phyloP scores from a whole-genome alignment of 176 grass and related monocot genomes.

The Oryza glaberrima region DNA sequence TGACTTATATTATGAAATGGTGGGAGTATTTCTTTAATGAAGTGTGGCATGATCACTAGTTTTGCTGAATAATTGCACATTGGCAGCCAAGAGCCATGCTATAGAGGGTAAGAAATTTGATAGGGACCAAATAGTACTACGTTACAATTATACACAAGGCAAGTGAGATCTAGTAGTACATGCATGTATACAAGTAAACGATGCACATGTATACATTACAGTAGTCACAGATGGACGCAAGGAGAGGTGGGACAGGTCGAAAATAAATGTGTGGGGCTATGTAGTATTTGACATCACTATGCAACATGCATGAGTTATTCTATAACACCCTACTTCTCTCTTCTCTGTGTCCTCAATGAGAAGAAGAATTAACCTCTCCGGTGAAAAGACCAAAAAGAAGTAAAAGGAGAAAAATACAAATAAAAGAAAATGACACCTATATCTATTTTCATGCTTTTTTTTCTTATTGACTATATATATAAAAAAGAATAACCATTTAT shows the following conservation, averaged over 20 bases:
- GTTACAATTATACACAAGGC: not conserved
- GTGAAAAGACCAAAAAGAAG: not conserved
- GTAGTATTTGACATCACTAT: not conserved
- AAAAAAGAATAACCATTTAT: no score
- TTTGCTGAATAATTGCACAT: not conserved
- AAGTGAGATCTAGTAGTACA: not conserved
- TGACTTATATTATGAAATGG: no score
- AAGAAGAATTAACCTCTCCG: not conserved
- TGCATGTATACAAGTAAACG: not conserved
- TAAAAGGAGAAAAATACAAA: not conserved
- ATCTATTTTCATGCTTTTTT: no score
- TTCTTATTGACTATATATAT: no score
- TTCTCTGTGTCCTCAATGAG: not conserved
- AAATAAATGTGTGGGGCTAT: constrained; percentile 15
- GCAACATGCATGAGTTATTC: constrained; percentile 15
- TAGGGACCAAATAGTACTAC: not conserved
- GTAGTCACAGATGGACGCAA: not conserved
- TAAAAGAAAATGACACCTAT: not conserved
- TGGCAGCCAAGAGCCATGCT: not conserved
- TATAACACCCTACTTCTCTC: not conserved
- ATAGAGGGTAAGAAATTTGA: constrained; percentile 1
- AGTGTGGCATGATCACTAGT: not conserved
- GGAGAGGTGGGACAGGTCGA: not conserved
- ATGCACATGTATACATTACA: constrained; percentile 11
- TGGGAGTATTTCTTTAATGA: not conserved